Evolutionary conservation across 225 moss, liverwort and hornwort species (phyloP).

Genomic region (Neckera pumila): DNA sequence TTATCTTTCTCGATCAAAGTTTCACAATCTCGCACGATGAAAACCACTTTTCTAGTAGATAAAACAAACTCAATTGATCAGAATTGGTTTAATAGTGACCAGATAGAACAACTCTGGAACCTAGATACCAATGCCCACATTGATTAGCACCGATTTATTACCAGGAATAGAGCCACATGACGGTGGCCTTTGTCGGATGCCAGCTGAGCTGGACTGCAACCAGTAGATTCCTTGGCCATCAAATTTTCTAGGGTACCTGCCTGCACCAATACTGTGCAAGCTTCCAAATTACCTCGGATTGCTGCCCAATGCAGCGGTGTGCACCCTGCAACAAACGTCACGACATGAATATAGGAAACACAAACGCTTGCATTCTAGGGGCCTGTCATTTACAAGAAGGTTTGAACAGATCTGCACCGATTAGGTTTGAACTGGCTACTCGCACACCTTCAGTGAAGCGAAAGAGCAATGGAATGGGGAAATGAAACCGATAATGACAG

Average conservation of each 20-base stretch:
- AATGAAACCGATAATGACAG: neutral
- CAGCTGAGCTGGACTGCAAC: constrained; percentile 67
- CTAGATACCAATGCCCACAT: neutral
- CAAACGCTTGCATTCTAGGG: neutral
- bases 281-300: constrained; percentile 94
- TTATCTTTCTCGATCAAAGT: neutral
- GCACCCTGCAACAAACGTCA: constrained; percentile 45
- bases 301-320: constrained; percentile 99
- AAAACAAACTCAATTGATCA: neutral
- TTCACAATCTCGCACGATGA: neutral
- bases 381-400: neutral
- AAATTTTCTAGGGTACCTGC: constrained; percentile 76
- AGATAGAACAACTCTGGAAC: neutral
- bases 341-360: neutral
- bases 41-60: neutral
- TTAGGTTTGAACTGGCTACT: neutral
- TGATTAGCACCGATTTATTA: constrained; percentile 1
- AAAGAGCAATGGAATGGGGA: neutral
- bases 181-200: constrained; percentile 91
- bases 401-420: neutral
- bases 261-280: constrained; percentile 96
- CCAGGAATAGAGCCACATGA: constrained; percentile 88
- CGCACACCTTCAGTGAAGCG: neutral
- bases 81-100: neutral
- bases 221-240: constrained; percentile 63